Conservation (phyloP, 306 rosid species). For the Delonix regia region DNA sequence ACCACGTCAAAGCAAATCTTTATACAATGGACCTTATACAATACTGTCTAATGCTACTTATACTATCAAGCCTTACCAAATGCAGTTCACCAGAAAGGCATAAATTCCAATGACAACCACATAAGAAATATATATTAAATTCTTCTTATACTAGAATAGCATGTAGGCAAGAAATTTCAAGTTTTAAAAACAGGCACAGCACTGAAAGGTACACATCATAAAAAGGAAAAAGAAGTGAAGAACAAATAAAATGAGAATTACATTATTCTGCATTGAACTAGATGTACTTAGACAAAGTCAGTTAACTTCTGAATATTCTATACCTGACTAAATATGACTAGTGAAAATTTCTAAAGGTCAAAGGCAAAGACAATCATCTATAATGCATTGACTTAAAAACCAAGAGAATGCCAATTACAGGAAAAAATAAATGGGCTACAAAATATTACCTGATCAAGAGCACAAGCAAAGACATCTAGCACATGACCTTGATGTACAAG, state of each 20-base stretch:
- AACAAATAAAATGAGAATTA: background rate
- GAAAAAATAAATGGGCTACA: conserved; percentile 18
- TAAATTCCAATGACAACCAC: background rate
- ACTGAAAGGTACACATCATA: background rate
- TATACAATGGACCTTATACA: background rate
- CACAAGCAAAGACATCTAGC: conserved; percentile 93
- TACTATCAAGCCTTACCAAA: background rate
- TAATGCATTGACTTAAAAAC: conserved; percentile 14
- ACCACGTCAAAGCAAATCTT: background rate
- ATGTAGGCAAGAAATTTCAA: background rate
- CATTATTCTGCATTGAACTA: background rate
- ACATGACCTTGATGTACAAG: conserved; percentile 98
- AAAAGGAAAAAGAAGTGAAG: background rate
- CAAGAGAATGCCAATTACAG: conserved; percentile 14
- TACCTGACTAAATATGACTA: background rate
- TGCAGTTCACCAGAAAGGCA: background rate
- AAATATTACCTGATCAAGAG: conserved; percentile 89
- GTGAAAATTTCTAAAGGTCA: conserved; percentile 8
- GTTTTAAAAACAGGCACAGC: background rate
- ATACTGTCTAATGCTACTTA: background rate
- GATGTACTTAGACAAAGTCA: background rate
- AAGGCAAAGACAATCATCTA: conserved; percentile 10
- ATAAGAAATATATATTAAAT: background rate
- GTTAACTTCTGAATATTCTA: background rate
- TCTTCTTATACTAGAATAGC: background rate